A percentile compares a stretch with the other conserved stretches of the same genome.
These are phyloP conservation scores for Tetrahymena elliotti DNA, from an alignment of 73 alveolate genomes.

Conservation along the genomic window DNA sequence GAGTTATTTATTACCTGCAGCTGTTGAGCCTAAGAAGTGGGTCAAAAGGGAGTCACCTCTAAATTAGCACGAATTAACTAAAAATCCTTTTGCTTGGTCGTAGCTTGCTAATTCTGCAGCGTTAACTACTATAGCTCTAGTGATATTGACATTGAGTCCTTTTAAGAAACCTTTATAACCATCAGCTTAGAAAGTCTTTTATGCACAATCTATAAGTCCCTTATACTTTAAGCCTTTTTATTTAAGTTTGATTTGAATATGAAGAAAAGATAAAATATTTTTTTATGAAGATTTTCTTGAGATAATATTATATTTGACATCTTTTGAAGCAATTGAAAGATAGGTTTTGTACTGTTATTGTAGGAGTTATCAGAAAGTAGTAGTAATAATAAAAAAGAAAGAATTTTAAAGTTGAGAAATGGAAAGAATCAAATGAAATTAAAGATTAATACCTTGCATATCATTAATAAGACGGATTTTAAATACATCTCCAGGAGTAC, in stretches of 20 bases:
- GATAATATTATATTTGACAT: too few relatives aligned
- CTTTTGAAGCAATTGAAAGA: background rate
- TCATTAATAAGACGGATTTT: constrained; percentile 40
- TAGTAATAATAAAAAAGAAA: too few relatives aligned
- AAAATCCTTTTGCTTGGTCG: constrained; percentile 13
- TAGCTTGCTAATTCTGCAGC: constrained; percentile 24
- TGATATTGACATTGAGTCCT: constrained; percentile 1
- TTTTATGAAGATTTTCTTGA: background rate
- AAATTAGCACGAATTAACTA: background rate
- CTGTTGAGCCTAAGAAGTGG: constrained; percentile 23
- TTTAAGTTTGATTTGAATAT: background rate
- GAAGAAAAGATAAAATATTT: too few relatives aligned
- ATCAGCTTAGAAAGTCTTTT: constrained; percentile 5
- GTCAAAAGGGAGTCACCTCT: background rate
- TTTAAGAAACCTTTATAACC: constrained; percentile 24
- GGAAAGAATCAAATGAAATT: background rate
- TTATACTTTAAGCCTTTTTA: background rate
- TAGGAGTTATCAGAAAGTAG: background rate
- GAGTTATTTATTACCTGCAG: constrained; percentile 1
- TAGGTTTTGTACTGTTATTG: too few relatives aligned
- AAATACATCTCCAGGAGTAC: constrained; percentile 49
- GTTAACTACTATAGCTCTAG: constrained; percentile 34
- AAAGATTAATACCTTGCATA: background rate
- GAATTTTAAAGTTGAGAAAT: background rate
- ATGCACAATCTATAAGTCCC: constrained; percentile 6